phyloP scores from a whole-genome alignment of 2,329 filamentous ascomycete species.

The Colletotrichum acutatum region DNA sequence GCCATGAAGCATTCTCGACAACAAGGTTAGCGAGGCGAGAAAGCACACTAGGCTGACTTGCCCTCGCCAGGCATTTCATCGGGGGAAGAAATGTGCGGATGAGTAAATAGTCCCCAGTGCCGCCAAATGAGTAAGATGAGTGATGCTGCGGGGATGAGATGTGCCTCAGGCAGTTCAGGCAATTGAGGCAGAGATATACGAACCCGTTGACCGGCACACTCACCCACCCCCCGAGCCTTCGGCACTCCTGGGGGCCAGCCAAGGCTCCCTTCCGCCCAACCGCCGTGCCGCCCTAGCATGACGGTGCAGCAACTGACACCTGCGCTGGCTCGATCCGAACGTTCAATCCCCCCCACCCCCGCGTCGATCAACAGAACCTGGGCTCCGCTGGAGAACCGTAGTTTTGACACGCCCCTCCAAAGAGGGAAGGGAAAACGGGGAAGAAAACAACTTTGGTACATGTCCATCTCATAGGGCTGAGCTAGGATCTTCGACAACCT shows the following conservation, averaged over 20 bases:
- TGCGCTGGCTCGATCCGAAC: conserved; percentile 29
- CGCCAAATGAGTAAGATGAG: neutral
- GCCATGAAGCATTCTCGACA: neutral
- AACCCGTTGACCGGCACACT: neutral
- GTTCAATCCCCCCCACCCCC: conserved; percentile 3
- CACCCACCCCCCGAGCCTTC: neutral
- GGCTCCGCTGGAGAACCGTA: conserved; percentile 20
- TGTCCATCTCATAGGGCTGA: conserved; percentile 15
- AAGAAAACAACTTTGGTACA: neutral
- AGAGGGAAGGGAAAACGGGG: neutral
- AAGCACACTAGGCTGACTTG: neutral
- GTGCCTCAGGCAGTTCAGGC: neutral
- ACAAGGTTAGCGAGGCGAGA: neutral
- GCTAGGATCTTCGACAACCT: conserved; percentile 1
- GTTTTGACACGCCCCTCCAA: conserved; percentile 14
- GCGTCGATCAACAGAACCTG: conserved; percentile 24
- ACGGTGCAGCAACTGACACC: conserved; percentile 24
- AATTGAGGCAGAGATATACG: neutral
- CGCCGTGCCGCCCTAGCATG: conserved; percentile 8
- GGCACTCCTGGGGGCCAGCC: neutral
- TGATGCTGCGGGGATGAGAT: neutral
- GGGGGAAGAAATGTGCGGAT: neutral
- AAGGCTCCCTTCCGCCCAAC: conserved; percentile 3
- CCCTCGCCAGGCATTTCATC: neutral
- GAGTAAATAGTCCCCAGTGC: neutral